Base-by-base conservation (phyloP, 495 filamentous ascomycete genomes). In the Aspergillus asperescens region DNA sequence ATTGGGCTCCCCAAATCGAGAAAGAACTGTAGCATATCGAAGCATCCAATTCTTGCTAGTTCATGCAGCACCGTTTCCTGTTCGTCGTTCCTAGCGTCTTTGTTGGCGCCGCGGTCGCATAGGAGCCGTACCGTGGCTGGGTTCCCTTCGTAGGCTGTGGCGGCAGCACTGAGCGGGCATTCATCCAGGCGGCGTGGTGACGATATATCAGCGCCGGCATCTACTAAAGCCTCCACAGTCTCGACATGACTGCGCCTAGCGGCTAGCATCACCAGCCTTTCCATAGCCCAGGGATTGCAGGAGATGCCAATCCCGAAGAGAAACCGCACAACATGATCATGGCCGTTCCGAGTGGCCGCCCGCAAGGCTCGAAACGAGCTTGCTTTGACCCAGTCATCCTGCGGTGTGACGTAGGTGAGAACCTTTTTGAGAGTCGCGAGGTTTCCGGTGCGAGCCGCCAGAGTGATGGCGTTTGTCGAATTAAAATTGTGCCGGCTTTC, bases 21-120 rank as follows among this genome's bases (percentile, higher is more conserved):
- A 18, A 44, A 44, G 13, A 44, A 44, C n/a, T 20, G 22, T 15
- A 44, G 22, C 41, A 44, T 44, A 44, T 44, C 41, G 28, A 44
- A 44, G n/a, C 23, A 44, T 15, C 41, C 41, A 7, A 29, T 27
- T 6, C 24, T 27, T 18, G 41, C 41, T 13, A 44, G n/a, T 20
- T 18, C 41, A 18, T 44, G 41, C 6, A 44, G 41, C n/a, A 29
- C 41, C 7, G 24, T 44, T 2, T 44, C 41, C 3, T 28, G 3
- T 27, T 3, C 24, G 1, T 44, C 41, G 16, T 44, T 13, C 3
- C 22, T n/a, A 10, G 41, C 41, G 13, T 27, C 22, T 29, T 10
- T 44, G 24, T 44, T 15, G 13, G 41, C 41, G 6, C 41, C 41
- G 16, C 41, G 41, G 18, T 44, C 41, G 23, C 41, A 27, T 16